Evolutionary conservation across 2,329 filamentous ascomycete species (phyloP), one percentile per base, ranked within the genome.

Genomic region (Penicillium janthinellum): DNA sequence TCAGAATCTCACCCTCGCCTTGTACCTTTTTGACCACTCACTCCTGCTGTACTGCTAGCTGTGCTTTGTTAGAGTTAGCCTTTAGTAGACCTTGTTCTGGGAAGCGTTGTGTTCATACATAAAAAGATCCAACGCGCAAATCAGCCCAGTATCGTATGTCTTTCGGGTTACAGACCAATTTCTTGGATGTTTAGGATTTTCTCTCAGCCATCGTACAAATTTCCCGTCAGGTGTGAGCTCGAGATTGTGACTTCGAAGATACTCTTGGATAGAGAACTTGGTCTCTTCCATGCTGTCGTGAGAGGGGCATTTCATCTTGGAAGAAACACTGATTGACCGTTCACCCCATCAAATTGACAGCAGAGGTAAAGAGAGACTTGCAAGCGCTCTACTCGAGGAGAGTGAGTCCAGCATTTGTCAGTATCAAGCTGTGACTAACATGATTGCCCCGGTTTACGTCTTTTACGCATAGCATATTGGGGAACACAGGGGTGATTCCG

Each of bases 1-100:
- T 47, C 28, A 25, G 39, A 53, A 28, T 20, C 22, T 11, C 22
- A 41, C 4, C 3, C 8, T 47, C 15, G 12, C 3, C 4, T 1
- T 25, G 37, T 25, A 14, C 12, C 5, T 20, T 15, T 28, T n/a
- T 39, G 17, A 8, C 6, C 5, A 71, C 72, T 57, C 60, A 75
- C 73, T 39, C 73, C 73, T 35, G 73, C 71, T 6, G 73, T 75
- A 57, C 73, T 76, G 39, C 71, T 67, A 25, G 73, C 71, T 44
- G 73, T 76, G 55, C 73, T 76, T 37, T 42, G 14, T 39, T 15
- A 49, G 57, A 20, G 49, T 71, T 56, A 67, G 64, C 49, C 4
- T 22, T 22, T 22, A 22, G 22, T 22, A 22, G 22, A 3, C 22
- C 22, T 22, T 22, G 22, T 22, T 4, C 22, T 22, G 22, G 22